Evolutionary conservation across 2,329 filamentous ascomycete genomes (phyloP).

Genomic region (Byssochlamys sp.): DNA sequence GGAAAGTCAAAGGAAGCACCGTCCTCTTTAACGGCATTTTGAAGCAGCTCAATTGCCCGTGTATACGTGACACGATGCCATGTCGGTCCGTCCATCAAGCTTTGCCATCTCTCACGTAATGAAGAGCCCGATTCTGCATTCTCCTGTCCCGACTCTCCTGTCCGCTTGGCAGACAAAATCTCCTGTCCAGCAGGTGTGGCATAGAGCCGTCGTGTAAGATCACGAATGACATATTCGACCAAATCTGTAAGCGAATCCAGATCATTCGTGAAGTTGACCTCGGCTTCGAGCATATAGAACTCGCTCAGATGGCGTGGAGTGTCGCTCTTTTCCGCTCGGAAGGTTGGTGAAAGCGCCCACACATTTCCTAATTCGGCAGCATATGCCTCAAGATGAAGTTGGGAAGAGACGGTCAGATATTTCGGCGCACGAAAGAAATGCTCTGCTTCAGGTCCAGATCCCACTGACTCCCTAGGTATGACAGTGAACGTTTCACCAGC

Average conservation of each 20-base stretch:
- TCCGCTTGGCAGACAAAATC: conserved; percentile 41
- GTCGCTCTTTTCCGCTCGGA: conserved; percentile 85
- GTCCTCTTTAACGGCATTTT: conserved; percentile 45
- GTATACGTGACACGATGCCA: conserved; percentile 83
- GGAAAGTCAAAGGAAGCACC: conserved; percentile 53
- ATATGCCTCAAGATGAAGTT: conserved; percentile 87
- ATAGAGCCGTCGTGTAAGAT: conserved; percentile 43
- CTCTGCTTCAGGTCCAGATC: conserved; percentile 20
- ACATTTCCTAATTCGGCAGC: conserved; percentile 81
- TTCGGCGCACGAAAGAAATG: conserved; percentile 78
- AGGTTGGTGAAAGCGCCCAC: conserved; percentile 88
- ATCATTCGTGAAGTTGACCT: conserved; percentile 67
- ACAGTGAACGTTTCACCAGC: conserved; percentile 87
- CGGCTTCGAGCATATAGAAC: conserved; percentile 97
- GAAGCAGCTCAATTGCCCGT: conserved; percentile 61
- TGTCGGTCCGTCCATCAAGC: conserved; percentile 43
- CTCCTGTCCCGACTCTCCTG: conserved; percentile 34
- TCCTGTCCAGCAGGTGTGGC: conserved; percentile 46
- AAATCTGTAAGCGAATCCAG: conserved; percentile 65
- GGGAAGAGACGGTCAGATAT: conserved; percentile 89
- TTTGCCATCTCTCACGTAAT: conserved; percentile 62
- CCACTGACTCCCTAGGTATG: conserved; percentile 32
- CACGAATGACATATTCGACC: conserved; percentile 67
- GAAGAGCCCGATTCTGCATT: conserved; percentile 28
- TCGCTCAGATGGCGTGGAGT: conserved; percentile 90